Evolutionary conservation across 148 eudicot species (phyloP).

Genomic region (Simmondsia chinensis): DNA sequence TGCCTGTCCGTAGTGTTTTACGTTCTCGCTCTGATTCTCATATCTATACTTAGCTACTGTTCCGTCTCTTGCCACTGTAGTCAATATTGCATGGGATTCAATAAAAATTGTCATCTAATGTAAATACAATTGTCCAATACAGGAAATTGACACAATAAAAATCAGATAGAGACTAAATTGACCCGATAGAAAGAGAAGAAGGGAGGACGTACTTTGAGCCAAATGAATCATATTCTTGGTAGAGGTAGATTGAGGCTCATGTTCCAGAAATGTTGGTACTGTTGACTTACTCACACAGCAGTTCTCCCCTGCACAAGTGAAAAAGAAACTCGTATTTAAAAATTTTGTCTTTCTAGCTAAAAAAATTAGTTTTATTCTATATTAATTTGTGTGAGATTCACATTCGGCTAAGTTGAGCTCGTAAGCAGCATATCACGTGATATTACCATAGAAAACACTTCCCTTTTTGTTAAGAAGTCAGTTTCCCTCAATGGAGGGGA

Average conservation of each 20-base stretch:
- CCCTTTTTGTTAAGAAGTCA: too few relatives aligned
- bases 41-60: conserved; percentile 44
- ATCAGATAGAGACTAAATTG: too few relatives aligned
- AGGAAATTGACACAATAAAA: too few relatives aligned
- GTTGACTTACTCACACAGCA: conserved; percentile 55
- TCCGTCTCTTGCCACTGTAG: conserved; percentile 47
- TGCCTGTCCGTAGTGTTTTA: conserved; percentile 36
- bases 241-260: conserved; percentile 58
- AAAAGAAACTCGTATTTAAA: conserved; percentile 1
- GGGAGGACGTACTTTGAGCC: conserved; percentile 74
- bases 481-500: too few relatives aligned
- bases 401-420: too few relatives aligned
- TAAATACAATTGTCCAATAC: conserved; percentile 7
- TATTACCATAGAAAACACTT: too few relatives aligned
- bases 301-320: conserved; percentile 32
- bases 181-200: too few relatives aligned
- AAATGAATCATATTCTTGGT: conserved; percentile 76
- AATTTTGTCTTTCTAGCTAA: too few relatives aligned
- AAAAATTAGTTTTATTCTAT: too few relatives aligned
- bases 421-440: too few relatives aligned
- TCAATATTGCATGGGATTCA: conserved; percentile 3
- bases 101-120: neutral
- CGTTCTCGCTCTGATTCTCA: conserved; percentile 20
- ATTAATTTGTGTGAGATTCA: too few relatives aligned
- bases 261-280: conserved; percentile 21